Conservation (phyloP, 371 early-diverging fungal species). For the Chytridiales sp. region DNA sequence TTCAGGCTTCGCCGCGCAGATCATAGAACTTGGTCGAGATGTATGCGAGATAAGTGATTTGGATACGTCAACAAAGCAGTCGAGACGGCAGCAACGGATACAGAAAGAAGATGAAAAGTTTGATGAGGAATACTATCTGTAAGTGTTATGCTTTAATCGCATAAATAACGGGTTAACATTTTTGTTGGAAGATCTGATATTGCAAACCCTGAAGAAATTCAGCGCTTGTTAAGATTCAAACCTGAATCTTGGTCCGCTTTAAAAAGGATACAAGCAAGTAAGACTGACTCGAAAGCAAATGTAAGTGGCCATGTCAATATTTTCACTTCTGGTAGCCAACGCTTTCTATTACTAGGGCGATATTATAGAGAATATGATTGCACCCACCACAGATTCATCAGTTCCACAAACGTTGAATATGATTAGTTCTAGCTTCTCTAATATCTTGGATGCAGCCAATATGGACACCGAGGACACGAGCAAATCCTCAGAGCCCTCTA, state of each 20-base stretch:
- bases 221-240: slow-evolving; percentile 66
- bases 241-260: slow-evolving; percentile 62
- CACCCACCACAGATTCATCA: too few relatives aligned
- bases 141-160: slow-evolving; percentile 23
- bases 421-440: too few relatives aligned
- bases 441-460: too few relatives aligned
- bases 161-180: not conserved
- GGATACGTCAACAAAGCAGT: slow-evolving; percentile 66
- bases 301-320: too few relatives aligned
- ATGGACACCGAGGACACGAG: too few relatives aligned
- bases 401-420: too few relatives aligned
- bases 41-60: slow-evolving; percentile 74
- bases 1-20: slow-evolving; percentile 72
- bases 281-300: too few relatives aligned
- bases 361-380: too few relatives aligned
- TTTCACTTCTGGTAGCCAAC: too few relatives aligned
- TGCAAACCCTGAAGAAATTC: slow-evolving; percentile 71
- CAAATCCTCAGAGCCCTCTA: too few relatives aligned
- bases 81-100: slow-evolving; percentile 63
- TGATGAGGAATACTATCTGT: slow-evolving; percentile 90
- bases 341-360: too few relatives aligned
- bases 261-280: slow-evolving; percentile 37
- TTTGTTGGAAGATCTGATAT: slow-evolving; percentile 64
- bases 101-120: slow-evolving; percentile 76
- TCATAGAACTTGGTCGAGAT: slow-evolving; percentile 79